Conservation (phyloP, 257 asterid genomes). For the Rehmannia glutinosa region DNA sequence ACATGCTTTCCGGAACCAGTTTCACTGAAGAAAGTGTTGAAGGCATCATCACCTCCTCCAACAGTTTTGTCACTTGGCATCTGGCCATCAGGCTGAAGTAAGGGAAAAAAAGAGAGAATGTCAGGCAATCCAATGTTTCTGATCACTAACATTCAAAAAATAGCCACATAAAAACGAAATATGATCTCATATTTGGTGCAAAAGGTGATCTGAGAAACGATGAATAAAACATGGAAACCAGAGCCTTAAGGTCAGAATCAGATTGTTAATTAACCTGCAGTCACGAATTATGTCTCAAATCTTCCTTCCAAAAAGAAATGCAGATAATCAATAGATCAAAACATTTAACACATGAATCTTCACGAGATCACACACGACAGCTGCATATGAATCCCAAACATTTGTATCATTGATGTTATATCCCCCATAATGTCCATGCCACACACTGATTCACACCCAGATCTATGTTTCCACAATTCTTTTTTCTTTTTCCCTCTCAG, state of each 20-base stretch:
- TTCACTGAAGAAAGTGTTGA: slow-evolving; percentile 42
- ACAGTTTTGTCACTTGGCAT: slow-evolving; percentile 37
- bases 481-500: too few relatives aligned
- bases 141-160: too few relatives aligned
- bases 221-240: too few relatives aligned
- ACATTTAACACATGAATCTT: background rate
- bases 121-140: background rate
- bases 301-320: background rate
- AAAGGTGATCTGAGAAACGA: too few relatives aligned
- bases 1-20: slow-evolving; percentile 44
- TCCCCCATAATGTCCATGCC: too few relatives aligned
- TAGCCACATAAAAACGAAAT: too few relatives aligned
- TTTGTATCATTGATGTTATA: too few relatives aligned
- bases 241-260: too few relatives aligned
- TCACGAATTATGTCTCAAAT: background rate
- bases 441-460: background rate
- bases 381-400: background rate
- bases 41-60: slow-evolving; percentile 42
- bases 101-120: background rate
- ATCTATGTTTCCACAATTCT: background rate
- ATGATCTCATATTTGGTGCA: too few relatives aligned
- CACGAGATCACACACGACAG: background rate
- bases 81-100: slow-evolving; percentile 38
- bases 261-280: background rate
- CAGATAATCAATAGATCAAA: background rate